A percentile compares a stretch with the other conserved stretches of the same genome.
Conservation (phyloP, 306 rosid genomes). For the Ochetophila trinervis region DNA sequence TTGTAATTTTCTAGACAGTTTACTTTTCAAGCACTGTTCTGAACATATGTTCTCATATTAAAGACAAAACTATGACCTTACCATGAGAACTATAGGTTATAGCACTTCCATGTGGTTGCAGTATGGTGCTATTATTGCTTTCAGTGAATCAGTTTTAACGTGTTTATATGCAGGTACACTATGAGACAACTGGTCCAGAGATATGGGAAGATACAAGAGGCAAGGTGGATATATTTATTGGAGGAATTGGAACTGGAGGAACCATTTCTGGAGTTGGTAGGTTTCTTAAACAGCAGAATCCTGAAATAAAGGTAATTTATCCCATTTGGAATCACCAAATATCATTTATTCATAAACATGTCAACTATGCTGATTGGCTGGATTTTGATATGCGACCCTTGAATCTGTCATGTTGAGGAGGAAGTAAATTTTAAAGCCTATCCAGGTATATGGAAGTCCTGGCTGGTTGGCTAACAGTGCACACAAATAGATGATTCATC, state of each 20-base stretch:
- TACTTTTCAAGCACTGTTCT: too few species aligned
- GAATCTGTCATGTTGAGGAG: constrained; percentile 13
- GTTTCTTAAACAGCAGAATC: constrained; percentile 76
- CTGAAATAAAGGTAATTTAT: constrained; percentile 67
- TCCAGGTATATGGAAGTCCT: neutral
- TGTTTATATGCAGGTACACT: constrained; percentile 70
- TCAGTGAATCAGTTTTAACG: constrained; percentile 12
- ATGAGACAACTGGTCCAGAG: constrained; percentile 98
- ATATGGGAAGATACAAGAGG: constrained; percentile 98
- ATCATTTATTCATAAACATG: neutral
- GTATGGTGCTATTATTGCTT: constrained; percentile 7
- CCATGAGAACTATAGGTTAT: neutral
- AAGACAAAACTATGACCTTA: too few species aligned
- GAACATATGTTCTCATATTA: too few species aligned
- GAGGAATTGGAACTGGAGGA: constrained; percentile 99
- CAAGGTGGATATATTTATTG: constrained; percentile 89
- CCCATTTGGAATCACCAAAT: constrained; percentile 15
- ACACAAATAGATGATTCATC: constrained; percentile 8
- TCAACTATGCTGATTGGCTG: constrained; percentile 12
- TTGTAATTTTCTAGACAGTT: too few species aligned
- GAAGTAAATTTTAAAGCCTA: constrained; percentile 11
- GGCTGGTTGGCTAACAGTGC: constrained; percentile 6
- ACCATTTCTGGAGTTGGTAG: constrained; percentile 86
- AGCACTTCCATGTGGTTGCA: constrained; percentile 22
- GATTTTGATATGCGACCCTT: constrained; percentile 7